Base-by-base conservation (phyloP, 2,329 filamentous ascomycete species). In the Dactylellina parvicollis region DNA sequence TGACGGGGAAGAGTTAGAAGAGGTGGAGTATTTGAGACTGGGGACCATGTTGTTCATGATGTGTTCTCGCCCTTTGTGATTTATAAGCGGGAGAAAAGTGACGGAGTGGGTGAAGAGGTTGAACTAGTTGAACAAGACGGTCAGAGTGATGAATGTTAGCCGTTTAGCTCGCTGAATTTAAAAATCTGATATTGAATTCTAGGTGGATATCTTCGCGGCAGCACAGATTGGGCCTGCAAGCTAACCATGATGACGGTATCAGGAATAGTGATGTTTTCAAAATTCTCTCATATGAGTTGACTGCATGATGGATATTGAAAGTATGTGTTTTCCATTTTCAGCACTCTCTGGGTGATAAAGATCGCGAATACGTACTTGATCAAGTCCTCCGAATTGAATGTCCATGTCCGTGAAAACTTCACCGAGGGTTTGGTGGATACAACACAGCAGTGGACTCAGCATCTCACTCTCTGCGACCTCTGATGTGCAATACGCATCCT, bases 341-440 rank as follows among this genome's bases (percentile, higher is more conserved):
- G n/a, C n/a, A n/a, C n/a, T n/a, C n/a, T n/a, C n/a, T n/a, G n/a
- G n/a, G n/a, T n/a, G n/a, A n/a, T 12, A 18, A 49, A 40, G 5
- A 7, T 26, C 8, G 18, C 18, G 14, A 14, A 30, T 1, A 22
- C 44, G 7, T 60, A 66, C 69, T 22, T 73, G 69, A 28, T 73
- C 69, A 10, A 66, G 32, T 10, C 69, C 69, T 4, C 69, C 69
- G 28, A 66, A 66, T 44, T 73, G 69, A 30, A 73, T 73, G 42
- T 73, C 69, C 60, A 60, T 61, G 3, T 54, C 60, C 20, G 47
- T 65, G 36, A 66, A 73, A n/a, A 60, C 54, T 26, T 73, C 69
- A 12, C 60, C 69, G 1, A 73, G 47, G 2, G 69, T 66, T 16
- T 73, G 69, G 20, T 66, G 54, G 14, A 73, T 59, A 28, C 52